Base-by-base conservation (phyloP, 768 basidiomycete genomes). In the Russula ochroleuca region DNA sequence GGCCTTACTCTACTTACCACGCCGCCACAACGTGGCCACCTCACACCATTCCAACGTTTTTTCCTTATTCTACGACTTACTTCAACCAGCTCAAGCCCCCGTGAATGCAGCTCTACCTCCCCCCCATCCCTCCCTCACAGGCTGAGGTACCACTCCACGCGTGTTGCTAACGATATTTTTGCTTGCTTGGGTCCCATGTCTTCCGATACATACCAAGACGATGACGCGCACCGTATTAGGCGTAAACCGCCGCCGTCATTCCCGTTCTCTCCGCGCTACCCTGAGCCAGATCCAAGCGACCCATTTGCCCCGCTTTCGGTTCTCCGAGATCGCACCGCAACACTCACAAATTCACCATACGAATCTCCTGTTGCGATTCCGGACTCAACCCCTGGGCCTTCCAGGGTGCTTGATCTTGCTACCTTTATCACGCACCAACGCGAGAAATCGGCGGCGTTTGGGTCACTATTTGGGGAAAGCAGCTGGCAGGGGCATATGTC, bases 251-350 rank as follows among this genome's bases (percentile, higher is more conserved):
- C 83, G 3, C 86, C 85, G 7, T 70, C 75, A 51, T 76, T 84
- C 60, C 80, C 80, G 55, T 72, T 79, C 68, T 78, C 81, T 11
- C 70, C 78, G 58, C 78, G 83, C 45, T 90, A 88, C 71, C 88
- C 88, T 5, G 73, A 77, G 2, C 86, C 86, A 35, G 88, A 90
- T 73, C 86, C 86, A 23, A 70, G 69, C 19, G 86, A 90, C 71
- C 88, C 88, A 1, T 88, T 88, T 66, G 87, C 84, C 6, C 82
- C 88, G 0, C 81, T 90, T 48, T 81, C 82, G 70, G 82, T 83
- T 28, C 78, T 90, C 31, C 83, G 88, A 55, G 81, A 78, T 64
- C 81, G 86, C 60, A 66, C 60, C n/a, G 50, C 61, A 17, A 63
- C 67, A 3, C 50, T 66, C 47, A 62, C 55, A 5, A 63, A 56